These are phyloP conservation scores for Aspergillus leporis DNA, from an alignment of 495 filamentous ascomycete species.

Conservation along the genomic window DNA sequence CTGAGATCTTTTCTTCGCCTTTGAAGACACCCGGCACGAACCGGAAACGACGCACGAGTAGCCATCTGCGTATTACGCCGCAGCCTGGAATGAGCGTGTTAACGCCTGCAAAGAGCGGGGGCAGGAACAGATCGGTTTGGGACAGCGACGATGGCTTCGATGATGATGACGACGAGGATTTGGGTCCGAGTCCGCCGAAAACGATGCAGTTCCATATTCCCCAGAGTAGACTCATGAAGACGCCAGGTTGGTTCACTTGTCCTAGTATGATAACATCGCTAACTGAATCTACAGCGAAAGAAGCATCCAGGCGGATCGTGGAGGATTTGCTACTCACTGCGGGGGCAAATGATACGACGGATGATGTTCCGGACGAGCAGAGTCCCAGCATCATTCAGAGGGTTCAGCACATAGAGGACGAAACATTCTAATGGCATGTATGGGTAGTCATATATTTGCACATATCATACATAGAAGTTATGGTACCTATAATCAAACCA, in stretches of 20 bases:
- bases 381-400: constrained; percentile 77
- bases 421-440: constrained; percentile 53
- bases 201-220: constrained; percentile 97
- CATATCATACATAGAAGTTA: background rate
- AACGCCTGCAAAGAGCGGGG: constrained; percentile 54
- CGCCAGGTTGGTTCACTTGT: constrained; percentile 67
- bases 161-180: constrained; percentile 55
- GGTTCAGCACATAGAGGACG: constrained; percentile 63
- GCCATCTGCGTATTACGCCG: constrained; percentile 42
- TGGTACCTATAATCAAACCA: background rate
- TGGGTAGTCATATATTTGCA: background rate
- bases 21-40: constrained; percentile 40
- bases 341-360: constrained; percentile 50
- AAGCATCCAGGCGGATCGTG: constrained; percentile 90
- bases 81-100: constrained; percentile 79
- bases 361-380: constrained; percentile 53
- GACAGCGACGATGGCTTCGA: constrained; percentile 61
- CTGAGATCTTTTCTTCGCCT: constrained; percentile 85
- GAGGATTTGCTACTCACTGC: constrained; percentile 87
- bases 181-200: constrained; percentile 81
- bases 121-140: constrained; percentile 48
- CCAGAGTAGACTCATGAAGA: constrained; percentile 82
- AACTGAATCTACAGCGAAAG: constrained; percentile 58
- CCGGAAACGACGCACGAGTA: constrained; percentile 39
- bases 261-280: constrained; percentile 5